Evolutionary conservation across 306 rosid genomes (phyloP), one percentile per base, ranked within the genome.

Genomic region (Rubus idaeus): DNA sequence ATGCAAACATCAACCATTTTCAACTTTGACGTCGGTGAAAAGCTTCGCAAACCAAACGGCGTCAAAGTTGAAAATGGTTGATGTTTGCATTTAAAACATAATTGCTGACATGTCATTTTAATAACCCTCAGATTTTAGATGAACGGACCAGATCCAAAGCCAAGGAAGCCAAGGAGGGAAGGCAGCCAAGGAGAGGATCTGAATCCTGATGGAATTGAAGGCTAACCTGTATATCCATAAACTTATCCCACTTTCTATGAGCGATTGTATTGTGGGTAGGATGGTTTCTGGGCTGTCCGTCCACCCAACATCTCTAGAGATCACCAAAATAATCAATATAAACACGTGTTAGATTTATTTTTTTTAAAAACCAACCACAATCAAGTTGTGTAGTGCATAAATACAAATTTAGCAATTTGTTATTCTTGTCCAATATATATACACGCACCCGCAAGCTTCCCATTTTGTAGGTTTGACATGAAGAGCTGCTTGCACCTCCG

Each of bases 401-500:
- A 14, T 50, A 30, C 35, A 30, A 30, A 30, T 30, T 30, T 30
- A 0, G 2, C 35, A 30, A 30, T 30, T 30, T 30, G 2, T 30
- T 30, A 30, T 30, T 30, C 35, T 30, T 30, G 35, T 30, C 2
- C 35, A 30, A 30, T 69, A 8, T 49, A 49, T 49, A 49, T 11
- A 12, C 16, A 20, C 66, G 17, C 80, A 89, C 94, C 89, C 77
- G 90, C 91, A 88, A 75, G 61, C 8, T 51, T 18, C 7, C 94
- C 94, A 90, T 13, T 79, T 18, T 20, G 81, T 57, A 64, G 86
- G 23, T 79, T 79, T 79, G 41, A 70, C 90, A 67, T 84, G 90
- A 55, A 90, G 83, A 53, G 91, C 90, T 76, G 62, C 74, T 84
- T 90, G 91, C 20, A 90, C 94, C 82, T 84, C 71, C 3, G 79